Base-by-base conservation (phyloP, 192 early-diverging fungal species). In the Phycomyces blakesleeanus region DNA sequence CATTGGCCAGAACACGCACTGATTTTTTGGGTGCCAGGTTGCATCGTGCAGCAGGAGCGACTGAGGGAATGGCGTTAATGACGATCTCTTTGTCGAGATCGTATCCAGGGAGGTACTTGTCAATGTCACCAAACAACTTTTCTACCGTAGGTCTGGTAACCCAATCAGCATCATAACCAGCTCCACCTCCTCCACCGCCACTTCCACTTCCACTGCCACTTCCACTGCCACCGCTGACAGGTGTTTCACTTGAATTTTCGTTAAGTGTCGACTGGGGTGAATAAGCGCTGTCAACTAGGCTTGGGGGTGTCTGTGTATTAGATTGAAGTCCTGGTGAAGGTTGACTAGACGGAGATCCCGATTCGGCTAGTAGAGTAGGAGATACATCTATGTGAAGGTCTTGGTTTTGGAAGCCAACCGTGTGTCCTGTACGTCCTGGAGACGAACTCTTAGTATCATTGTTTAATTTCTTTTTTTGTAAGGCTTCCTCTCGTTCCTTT, bases 71-170 rank as follows among this genome's bases (percentile, higher is more conserved):
- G 63, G 9, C 26, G 7, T 63, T 55, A 42, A 61, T 83, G 16
- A 86, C 76, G 53, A 90, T 88, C n/a, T 81, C 85, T 50, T 80
- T 76, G 61, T 91, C 90, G 50, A 91, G 67, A 59, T 91, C 87
- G 49, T 90, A 86, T n/a, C 76, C 82, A 24, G 87, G 88, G 63
- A 91, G 87, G 62, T 85, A 91, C 63, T 82, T 74, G 41, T 87
- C 87, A 54, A 90, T 73, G 58, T 90, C 79, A 50, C 87, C 80
- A 22, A 78, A 80, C 52, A 91, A 80, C 40, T 81, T 78, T 26
- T 89, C 87, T 2, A 85, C 70, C 0, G 87, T 82, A 8, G 90
- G 90, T 16, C 89, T 77, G 25, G 78, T 77, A 7, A 72, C 72
- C 82, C 79, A 83, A 16, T 75, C 76, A 61, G 69, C 73, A 21